Evolutionary conservation across 441 rosid genomes (phyloP), one percentile per base, ranked within the genome.

Genomic region (Viola pubescens): DNA sequence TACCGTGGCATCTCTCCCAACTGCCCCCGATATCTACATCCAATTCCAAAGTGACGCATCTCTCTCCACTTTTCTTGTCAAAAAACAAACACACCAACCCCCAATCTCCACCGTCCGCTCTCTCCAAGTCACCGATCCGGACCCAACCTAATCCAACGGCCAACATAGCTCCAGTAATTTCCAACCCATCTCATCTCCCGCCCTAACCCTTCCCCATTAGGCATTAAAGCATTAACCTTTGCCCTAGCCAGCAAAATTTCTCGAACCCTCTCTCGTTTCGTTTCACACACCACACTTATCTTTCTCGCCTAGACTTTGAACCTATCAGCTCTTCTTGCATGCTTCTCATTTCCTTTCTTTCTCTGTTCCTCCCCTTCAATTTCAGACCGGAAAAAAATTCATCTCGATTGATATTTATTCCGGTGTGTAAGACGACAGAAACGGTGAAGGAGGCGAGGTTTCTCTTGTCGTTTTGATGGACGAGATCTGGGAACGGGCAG

Each of bases 401-500:
- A 26, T 26, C 2, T 26, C 34, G 34, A 2, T 26, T 26, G 34
- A 26, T 26, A 26, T 26, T 2, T 26, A 26, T 26, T 26, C 34
- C 2, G 34, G 2, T 26, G 34, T 26, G 2, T 26, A 26, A 0
- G 2, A 26, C 1, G 34, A 26, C 34, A 26, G 34, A 26, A 26
- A 26, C 34, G 1, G 34, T 26, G 34, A 26, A 26, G 34, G 34
- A 26, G 34, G 34, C 2, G 34, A 26, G 34, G 2, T 12, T 48
- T 48, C 6, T 10, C 1, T 26, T 48, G 7, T 19, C 13, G 19
- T 43, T 38, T 59, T 65, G 77, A 85, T 85, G 91, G 91, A 82
- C 59, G 91, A 82, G 86, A 82, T 79, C 75, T 85, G 91, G 91
- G 86, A 85, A 70, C 65, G 83, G 61, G 91, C 86, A 49, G 88